Evolutionary conservation across 1,284 basidiomycete species (phyloP).

Genomic region (Malassezia slooffiae): DNA sequence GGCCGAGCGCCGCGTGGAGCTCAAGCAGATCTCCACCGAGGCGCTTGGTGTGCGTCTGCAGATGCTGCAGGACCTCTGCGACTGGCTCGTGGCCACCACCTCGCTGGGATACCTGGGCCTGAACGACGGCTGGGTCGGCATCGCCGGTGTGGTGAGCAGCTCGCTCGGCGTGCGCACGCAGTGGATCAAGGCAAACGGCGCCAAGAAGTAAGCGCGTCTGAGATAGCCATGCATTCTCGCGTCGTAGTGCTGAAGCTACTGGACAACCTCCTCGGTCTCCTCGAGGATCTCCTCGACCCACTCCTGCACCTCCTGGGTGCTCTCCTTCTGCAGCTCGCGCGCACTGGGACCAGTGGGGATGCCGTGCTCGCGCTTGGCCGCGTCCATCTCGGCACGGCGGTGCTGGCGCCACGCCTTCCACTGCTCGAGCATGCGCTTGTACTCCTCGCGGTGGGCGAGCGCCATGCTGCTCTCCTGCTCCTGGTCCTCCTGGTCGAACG

Average conservation of each 20-base stretch:
- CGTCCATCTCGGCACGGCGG: constrained; percentile 28
- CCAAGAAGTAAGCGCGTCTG: constrained; percentile 23
- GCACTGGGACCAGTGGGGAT: constrained; percentile 19
- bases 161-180: constrained; percentile 42
- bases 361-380: constrained; percentile 26
- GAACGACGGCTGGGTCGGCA: constrained; percentile 60
- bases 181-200: constrained; percentile 44
- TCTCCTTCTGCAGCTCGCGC: constrained; percentile 35
- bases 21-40: constrained; percentile 58
- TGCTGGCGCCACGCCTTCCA: constrained; percentile 82
- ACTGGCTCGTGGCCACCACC: constrained; percentile 79
- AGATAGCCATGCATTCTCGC: neutral
- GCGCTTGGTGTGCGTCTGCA: constrained; percentile 60
- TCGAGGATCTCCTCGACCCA: constrained; percentile 47
- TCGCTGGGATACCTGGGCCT: constrained; percentile 66
- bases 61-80: constrained; percentile 67
- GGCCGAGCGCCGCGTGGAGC: constrained; percentile 57
- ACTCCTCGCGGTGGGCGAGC: constrained; percentile 79
- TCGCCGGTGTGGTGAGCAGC: constrained; percentile 38
- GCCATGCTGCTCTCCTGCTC: constrained; percentile 87
- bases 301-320: constrained; percentile 44
- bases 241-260: neutral
- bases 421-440: constrained; percentile 86
- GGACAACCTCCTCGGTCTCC: constrained; percentile 36
- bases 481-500: constrained; percentile 93